phyloP scores from a whole-genome alignment of 116 monocot species.

The Trichopus zeylanicus region DNA sequence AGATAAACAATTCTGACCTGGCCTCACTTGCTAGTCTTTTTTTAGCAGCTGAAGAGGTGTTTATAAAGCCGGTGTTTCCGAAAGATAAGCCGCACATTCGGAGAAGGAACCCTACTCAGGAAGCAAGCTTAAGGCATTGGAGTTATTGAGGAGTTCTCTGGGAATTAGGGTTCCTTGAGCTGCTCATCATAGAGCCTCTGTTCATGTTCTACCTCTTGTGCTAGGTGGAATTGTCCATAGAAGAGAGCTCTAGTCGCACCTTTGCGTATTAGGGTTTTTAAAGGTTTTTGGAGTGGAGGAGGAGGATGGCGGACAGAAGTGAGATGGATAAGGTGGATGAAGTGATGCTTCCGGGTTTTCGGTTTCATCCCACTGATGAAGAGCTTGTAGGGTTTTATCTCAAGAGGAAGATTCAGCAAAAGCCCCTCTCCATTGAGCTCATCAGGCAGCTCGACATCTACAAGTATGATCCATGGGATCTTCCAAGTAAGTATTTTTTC shows the following conservation, averaged over 20 bases:
- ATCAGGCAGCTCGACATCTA: slow-evolving; percentile 79
- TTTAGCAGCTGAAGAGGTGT: not conserved
- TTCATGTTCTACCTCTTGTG: not conserved
- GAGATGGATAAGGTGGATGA: slow-evolving; percentile 29
- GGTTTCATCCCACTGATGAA: slow-evolving; percentile 79
- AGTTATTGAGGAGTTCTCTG: too few species aligned
- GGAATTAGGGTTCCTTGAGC: too few species aligned
- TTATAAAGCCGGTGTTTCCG: not conserved
- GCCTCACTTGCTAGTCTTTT: not conserved
- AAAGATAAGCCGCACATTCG: too few species aligned
- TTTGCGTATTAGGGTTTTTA: too few species aligned
- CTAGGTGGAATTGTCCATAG: not conserved
- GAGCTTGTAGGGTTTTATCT: slow-evolving; percentile 69
- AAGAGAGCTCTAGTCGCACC: too few species aligned
- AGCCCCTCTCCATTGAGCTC: slow-evolving; percentile 63
- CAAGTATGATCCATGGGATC: slow-evolving; percentile 87
- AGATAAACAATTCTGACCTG: not conserved
- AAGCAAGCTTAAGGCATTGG: too few species aligned
- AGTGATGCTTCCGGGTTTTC: slow-evolving; percentile 55
- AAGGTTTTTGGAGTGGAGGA: not conserved
- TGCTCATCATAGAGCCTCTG: not conserved
- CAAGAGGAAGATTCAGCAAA: slow-evolving; percentile 68
- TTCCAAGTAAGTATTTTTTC: slow-evolving; percentile 50
- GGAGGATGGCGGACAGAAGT: slow-evolving; percentile 38
- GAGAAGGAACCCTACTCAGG: too few species aligned